Conservation (phyloP, 2,329 filamentous ascomycete species). For the Acephala macrosclerotiorum region DNA sequence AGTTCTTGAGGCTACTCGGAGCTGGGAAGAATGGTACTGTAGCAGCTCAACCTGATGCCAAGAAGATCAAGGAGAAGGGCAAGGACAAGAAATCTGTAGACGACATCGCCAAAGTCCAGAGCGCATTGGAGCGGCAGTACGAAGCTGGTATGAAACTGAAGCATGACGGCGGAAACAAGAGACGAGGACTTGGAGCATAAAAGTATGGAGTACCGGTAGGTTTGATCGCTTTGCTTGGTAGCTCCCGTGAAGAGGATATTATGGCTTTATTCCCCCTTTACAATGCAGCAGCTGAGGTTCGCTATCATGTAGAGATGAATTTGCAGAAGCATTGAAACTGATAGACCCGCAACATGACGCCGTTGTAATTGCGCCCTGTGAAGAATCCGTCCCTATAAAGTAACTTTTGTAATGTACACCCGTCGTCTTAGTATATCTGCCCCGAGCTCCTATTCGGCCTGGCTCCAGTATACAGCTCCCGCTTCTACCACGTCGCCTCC, state of each 20-base stretch:
- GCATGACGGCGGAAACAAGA: slow-evolving; percentile 46
- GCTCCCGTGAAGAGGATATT: slow-evolving; percentile 2
- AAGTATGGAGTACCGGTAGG: background rate
- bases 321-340: background rate
- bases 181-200: slow-evolving; percentile 46
- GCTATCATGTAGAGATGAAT: background rate
- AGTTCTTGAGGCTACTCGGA: slow-evolving; percentile 46
- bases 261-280: slow-evolving; percentile 22
- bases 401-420: slow-evolving; percentile 22
- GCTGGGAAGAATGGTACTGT: slow-evolving; percentile 36
- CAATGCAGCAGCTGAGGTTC: background rate
- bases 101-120: slow-evolving; percentile 41
- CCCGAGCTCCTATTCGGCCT: background rate
- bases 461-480: background rate
- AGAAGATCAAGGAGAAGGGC: slow-evolving; percentile 22
- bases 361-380: slow-evolving; percentile 4
- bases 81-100: slow-evolving; percentile 26
- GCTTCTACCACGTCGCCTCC: background rate
- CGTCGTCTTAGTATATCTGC: background rate
- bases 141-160: slow-evolving; percentile 47
- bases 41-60: slow-evolving; percentile 11
- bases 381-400: background rate
- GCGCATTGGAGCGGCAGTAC: slow-evolving; percentile 47
- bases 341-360: background rate
- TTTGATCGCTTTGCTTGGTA: background rate